Evolutionary conservation across 139 green algal genomes (phyloP), one percentile per base, ranked within the genome.

Genomic region (Tetratostichococcus sp.): DNA sequence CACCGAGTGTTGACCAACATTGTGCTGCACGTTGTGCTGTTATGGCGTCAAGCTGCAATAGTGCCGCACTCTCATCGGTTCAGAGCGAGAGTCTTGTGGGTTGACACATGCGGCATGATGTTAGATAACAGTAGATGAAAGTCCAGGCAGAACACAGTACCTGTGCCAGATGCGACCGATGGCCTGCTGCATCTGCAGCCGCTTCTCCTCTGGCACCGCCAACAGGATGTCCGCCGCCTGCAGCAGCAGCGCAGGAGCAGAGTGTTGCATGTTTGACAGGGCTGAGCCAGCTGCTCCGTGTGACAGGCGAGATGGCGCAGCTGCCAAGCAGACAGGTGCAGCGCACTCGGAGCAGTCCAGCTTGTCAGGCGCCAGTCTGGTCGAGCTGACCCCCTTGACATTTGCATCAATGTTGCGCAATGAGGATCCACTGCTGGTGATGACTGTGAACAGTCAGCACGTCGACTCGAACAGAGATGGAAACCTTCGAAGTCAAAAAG

Each of bases 191-290:
- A 91, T 84, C 3, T 43, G 23, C 30, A 65, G n/a, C 0, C 88
- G 57, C 43, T 69, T 22, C 4, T 75, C 68, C 2, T 43, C 22
- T 4, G 72, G 23, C 0, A 93, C 71, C 0, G 65, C 71, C 31
- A 43, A 30, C 28, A 93, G 76, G 33, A 87, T 83, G 31, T 85
- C 32, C 17, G 88, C 84, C 65, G 92, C 39, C 30, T 72, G 4
- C 62, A 65, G 50, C n/a, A 90, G 28, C 33, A 1, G 62, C 30
- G 1, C 21, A 42, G 17, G 85, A 35, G 62, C 1, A 42, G 23
- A 19, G 39, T 26, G 35, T 33, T 21, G 4, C 23, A 67, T 16
- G n/a, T n/a, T n/a, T n/a, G n/a, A n/a, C n/a, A n/a, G n/a, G n/a
- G n/a, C n/a, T n/a, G n/a, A n/a, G n/a, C 33, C 35, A 67, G 1